Evolutionary conservation across 176 grass and related monocot genomes (phyloP).

Genomic region (Metroxylon sagu): DNA sequence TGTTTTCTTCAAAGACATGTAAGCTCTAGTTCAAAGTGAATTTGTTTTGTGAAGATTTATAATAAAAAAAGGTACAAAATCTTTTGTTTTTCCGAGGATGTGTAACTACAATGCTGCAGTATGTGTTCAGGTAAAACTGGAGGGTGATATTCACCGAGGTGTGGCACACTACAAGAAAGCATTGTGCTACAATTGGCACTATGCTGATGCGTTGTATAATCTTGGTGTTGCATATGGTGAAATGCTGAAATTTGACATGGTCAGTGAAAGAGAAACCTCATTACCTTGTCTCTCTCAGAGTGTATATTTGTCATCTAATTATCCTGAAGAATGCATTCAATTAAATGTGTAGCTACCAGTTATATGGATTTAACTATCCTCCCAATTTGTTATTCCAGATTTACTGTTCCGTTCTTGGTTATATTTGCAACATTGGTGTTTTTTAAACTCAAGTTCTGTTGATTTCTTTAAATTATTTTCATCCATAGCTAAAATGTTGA

Average conservation of each 20-base stretch:
- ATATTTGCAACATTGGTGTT: no score
- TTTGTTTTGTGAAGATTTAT: no score
- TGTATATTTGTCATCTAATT: background rate
- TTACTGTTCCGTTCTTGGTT: no score
- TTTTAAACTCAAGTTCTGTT: background rate
- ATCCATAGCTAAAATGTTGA: constrained; percentile 11
- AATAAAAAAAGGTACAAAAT: background rate
- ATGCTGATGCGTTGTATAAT: constrained; percentile 99
- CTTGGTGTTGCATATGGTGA: constrained; percentile 99
- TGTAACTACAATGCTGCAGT: constrained; percentile 13
- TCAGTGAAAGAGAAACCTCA: constrained; percentile 28
- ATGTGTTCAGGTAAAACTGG: constrained; percentile 77
- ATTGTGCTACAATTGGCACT: constrained; percentile 93
- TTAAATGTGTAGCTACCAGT: no score
- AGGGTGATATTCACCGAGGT: constrained; percentile 91
- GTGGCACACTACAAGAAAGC: constrained; percentile 98
- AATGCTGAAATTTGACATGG: constrained; percentile 99
- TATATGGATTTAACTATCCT: no score
- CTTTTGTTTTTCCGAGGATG: background rate
- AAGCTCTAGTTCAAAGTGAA: no score
- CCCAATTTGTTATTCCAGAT: no score
- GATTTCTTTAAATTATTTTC: background rate
- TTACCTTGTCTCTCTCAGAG: background rate
- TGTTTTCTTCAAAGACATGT: no score
- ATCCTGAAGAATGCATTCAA: no score